Base-by-base conservation (phyloP, 495 filamentous ascomycete species). In the Aspergillus olivimuriae region DNA sequence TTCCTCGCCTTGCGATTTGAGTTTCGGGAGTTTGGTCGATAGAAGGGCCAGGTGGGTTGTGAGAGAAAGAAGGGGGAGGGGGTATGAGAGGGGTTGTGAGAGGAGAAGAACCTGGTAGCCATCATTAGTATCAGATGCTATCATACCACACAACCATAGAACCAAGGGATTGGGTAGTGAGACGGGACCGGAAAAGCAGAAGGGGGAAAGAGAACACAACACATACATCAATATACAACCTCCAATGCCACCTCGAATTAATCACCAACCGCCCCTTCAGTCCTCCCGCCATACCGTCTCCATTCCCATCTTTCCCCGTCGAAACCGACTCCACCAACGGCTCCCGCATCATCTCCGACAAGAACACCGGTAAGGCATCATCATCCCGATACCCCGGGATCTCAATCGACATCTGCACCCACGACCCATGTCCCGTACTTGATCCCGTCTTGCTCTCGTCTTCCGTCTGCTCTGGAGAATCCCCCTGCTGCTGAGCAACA, bases 11-110 rank as follows among this genome's bases (percentile, higher is more conserved):
- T 89, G 81, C 17, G 87, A 94, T 57, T 86, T 85, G 17, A 94
- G 69, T 22, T 81, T 76, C 14, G 92, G 92, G 2, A 97, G 78
- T 43, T 84, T 83, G 5, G 91, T 87, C 31, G 84, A 79, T 37
- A 95, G 81, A 21, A 99, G 86, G n/a, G 92, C 92, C 46, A 99
- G 84, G 63, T 97, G 89, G 2, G 88, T 94, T 1, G 92, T 94
- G 24, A 97, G 76, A 23, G 87, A 92, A 26, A 97, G 81, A 6
- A 97, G 80, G 1, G 94, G 91, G 11, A 95, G 80, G 0, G 92
- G 92, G 56, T 95, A 95, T 22, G 87, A 89, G 14, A 89, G 74
- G 3, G 90, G 90, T 36, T 86, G 87, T 15, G 89, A 95, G 57
- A 98, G 86, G 34, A 97, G 80, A 33, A 98, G 76, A 52, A 95